Base-by-base conservation (phyloP, 768 basidiomycete species). In the Termitomyces bulborhizus region DNA sequence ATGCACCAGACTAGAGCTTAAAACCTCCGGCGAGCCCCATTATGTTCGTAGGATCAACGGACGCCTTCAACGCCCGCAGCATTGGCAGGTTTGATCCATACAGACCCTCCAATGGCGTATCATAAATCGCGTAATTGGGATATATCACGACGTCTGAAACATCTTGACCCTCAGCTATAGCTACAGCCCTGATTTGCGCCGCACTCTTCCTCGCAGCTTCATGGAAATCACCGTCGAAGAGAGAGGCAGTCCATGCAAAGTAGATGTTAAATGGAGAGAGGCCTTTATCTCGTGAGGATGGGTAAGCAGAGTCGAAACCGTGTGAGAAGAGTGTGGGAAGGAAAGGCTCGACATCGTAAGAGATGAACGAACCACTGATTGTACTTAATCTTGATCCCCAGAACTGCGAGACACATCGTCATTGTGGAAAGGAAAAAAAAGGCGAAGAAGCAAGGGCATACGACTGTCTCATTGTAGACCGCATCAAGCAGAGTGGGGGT, bases 21-120 rank as follows among this genome's bases (percentile, higher is more conserved):
- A 77, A 86, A 6, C 85, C 86, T 5, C 85, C 85, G n/a, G 85
- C 74, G 16, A 85, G 76, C 15, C 75, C 77, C 84, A 88, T 88
- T 40, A 86, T 73, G 60, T 81, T 74, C 8, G 68, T 49, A 0
- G 85, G 85, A 65, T 88, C 86, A 51, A 81, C 71, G 21, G 46
- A 52, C 54, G 57, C 61, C 62, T 79, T 81, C 15, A 85, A 64
- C 11, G 51, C 57, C 52, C 63, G 57, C 56, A 86, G 60, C 49
- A 46, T 64, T 12, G 63, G 62, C 3, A 87, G 46, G 55, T 84
- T 80, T 3, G 43, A 58, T 3, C 81, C 83, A 58, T 81, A 86
- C 29, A 88, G 69, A 9, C 64, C 56, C 51, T 73, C 66, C 21
- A 84, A 51, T 0, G 82, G 75, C 4, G 83, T 84, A 51, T 76